Conservation (phyloP, 441 rosid species). For the Eutrema salsugineum region DNA sequence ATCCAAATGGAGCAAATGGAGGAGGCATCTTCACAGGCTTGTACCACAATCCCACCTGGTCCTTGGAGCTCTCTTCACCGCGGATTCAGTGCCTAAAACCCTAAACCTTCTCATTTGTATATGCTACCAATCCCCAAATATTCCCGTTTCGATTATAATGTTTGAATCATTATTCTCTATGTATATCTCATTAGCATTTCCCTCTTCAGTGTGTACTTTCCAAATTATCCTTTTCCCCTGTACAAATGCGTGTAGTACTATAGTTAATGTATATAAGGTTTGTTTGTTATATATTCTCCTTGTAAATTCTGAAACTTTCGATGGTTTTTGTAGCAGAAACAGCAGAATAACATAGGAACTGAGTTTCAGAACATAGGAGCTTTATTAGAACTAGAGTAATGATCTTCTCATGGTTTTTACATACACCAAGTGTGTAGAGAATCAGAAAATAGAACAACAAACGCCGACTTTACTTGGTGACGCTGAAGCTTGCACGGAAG, state of each 20-base stretch:
- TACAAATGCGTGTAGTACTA: constrained; percentile 11
- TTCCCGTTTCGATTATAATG: not conserved
- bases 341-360: not conserved
- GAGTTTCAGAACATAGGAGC: not conserved
- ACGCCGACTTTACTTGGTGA: constrained; percentile 39
- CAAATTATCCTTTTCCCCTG: not conserved
- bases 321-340: constrained; percentile 1
- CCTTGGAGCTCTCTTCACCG: constrained; percentile 81
- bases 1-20: constrained; percentile 55
- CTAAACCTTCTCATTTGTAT: not conserved
- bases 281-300: not conserved
- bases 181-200: constrained; percentile 9
- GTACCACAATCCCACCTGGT: constrained; percentile 53
- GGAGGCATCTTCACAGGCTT: constrained; percentile 84
- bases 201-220: constrained; percentile 5
- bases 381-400: constrained; percentile 19
- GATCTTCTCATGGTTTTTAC: constrained; percentile 16
- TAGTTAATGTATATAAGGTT: constrained; percentile 10
- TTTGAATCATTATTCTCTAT: not conserved
- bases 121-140: not conserved
- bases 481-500: constrained; percentile 65
- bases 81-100: constrained; percentile 66
- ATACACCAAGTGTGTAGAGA: constrained; percentile 15
- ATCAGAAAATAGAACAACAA: not conserved
- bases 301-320: constrained; percentile 4